phyloP scores from a whole-genome alignment of 2,329 filamentous ascomycete genomes.

The Colletotrichum horii region DNA sequence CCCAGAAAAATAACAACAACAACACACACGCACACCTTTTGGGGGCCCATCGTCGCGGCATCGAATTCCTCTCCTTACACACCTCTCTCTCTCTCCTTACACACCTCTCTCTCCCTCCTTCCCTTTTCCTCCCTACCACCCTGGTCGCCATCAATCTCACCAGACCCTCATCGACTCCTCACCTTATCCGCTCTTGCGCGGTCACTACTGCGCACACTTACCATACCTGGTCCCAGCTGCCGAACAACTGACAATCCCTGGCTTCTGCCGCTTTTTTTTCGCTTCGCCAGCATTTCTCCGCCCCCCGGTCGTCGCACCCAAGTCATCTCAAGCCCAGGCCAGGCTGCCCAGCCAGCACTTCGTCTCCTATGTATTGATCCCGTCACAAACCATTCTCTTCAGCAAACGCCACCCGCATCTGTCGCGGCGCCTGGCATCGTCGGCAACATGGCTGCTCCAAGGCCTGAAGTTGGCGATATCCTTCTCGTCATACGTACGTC shows the following conservation, averaged over 20 bases:
- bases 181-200: conserved; percentile 3
- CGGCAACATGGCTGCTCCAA: conserved; percentile 48
- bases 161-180: conserved; percentile 10
- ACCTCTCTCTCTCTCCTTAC: background rate
- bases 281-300: conserved; percentile 7
- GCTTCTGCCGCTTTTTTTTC: conserved; percentile 12
- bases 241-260: conserved; percentile 19
- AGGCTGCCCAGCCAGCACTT: conserved; percentile 18
- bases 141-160: conserved; percentile 17
- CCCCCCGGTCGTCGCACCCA: conserved; percentile 13
- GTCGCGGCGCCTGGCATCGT: conserved; percentile 20
- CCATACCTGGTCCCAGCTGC: conserved; percentile 12
- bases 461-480: conserved; percentile 69
- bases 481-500: conserved; percentile 75
- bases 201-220: conserved; percentile 5
- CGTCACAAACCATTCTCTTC: conserved; percentile 15
- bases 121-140: background rate
- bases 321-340: conserved; percentile 16
- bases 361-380: conserved; percentile 22
- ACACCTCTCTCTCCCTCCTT: background rate
- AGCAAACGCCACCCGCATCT: conserved; percentile 23
- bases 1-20: background rate
- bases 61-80: background rate
- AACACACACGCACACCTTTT: background rate
- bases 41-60: background rate